Evolutionary conservation across 306 rosid genomes (phyloP).

Genomic region (Begonia loranthoides): DNA sequence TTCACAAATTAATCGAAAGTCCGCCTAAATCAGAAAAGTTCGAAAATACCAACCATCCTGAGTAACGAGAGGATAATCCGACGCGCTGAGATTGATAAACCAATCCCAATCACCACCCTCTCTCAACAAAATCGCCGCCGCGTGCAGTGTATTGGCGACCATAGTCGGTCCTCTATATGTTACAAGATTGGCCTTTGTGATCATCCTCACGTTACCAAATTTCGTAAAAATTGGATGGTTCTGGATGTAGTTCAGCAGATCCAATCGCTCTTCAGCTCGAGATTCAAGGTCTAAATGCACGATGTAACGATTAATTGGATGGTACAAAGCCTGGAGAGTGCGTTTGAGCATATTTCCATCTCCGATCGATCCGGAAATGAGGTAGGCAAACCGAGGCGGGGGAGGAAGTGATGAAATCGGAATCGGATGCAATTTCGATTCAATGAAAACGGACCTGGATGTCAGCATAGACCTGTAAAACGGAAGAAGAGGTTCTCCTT

Average conservation of each 20-base stretch:
- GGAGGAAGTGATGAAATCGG: conserved; percentile 44
- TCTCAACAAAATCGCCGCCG: conserved; percentile 57
- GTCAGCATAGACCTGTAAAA: conserved; percentile 2
- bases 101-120: conserved; percentile 57
- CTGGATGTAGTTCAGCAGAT: conserved; percentile 41
- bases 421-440: conserved; percentile 44
- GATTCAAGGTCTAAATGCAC: conserved; percentile 71
- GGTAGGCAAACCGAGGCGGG: conserved; percentile 67
- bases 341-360: conserved; percentile 43
- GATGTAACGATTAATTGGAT: conserved; percentile 51
- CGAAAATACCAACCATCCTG: no score
- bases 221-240: conserved; percentile 21
- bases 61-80: conserved; percentile 2
- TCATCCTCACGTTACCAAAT: conserved; percentile 57
- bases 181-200: conserved; percentile 60
- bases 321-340: conserved; percentile 56
- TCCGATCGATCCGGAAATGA: conserved; percentile 62
- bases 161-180: conserved; percentile 21
- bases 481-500: conserved; percentile 43
- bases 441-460: conserved; percentile 49
- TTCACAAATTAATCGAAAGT: no score
- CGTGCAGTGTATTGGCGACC: conserved; percentile 89
- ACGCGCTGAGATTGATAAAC: conserved; percentile 85
- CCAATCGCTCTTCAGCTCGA: conserved; percentile 44
- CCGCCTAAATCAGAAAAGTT: no score